Conservation (phyloP, 306 rosid genomes). For the Malus sylvestris region DNA sequence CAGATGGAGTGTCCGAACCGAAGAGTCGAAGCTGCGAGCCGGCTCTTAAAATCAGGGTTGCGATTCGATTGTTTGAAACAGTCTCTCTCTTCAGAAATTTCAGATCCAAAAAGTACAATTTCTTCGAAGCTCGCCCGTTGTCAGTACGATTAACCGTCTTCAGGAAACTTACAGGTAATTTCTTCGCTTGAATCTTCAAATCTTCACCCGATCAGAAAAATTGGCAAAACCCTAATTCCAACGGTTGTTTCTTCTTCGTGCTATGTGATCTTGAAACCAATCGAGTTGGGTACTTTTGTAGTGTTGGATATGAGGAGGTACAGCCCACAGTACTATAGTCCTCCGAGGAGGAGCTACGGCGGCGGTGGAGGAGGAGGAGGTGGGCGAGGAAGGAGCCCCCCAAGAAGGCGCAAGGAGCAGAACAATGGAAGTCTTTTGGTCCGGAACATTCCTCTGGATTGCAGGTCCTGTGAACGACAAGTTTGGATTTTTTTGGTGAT, state of each 20-base stretch:
- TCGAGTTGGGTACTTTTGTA: not conserved
- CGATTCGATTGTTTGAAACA: not conserved
- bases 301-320: slow-evolving; percentile 56
- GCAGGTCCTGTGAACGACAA: slow-evolving; percentile 32
- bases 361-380: slow-evolving; percentile 65
- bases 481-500: not conserved
- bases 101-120: not conserved
- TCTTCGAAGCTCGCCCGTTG: not conserved
- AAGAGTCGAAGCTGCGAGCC: not conserved
- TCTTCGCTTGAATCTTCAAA: not conserved
- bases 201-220: not conserved
- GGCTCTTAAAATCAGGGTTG: not conserved
- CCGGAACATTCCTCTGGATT: slow-evolving; percentile 85
- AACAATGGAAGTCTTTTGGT: slow-evolving; percentile 86
- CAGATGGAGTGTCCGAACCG: not conserved
- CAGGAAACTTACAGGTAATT: not conserved
- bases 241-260: not conserved
- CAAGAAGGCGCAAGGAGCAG: slow-evolving; percentile 64
- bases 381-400: slow-evolving; percentile 57
- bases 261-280: not conserved
- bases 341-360: slow-evolving; percentile 86
- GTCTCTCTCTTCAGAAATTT: not conserved
- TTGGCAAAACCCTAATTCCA: not conserved
- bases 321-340: slow-evolving; percentile 93
- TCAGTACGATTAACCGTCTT: not conserved